Base-by-base conservation (phyloP, 495 filamentous ascomycete species). In the Hyaloscypha variabilis region DNA sequence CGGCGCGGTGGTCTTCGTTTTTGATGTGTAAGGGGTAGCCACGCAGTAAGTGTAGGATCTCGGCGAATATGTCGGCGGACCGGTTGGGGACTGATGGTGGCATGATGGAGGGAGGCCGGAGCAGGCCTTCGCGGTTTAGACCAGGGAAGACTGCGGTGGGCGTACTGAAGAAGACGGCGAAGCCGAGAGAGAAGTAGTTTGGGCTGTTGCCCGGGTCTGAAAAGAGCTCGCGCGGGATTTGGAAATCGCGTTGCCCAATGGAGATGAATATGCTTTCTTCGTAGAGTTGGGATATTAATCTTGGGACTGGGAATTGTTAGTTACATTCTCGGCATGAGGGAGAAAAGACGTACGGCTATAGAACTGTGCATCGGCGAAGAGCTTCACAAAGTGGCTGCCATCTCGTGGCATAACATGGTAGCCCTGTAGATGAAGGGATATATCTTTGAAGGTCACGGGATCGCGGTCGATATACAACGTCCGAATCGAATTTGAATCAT, bases 381-480 rank as follows among this genome's bases (percentile, higher is more conserved):
- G 82, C 55, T 89, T 91, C 69, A 97, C 95, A 72, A 91, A 97
- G 75, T 97, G 89, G 26, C 86, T 81, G 50, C 90, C 89, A 78
- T 97, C 90, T 61, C 84, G 82, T n/a, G 94, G 95, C 34, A 82
- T 79, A 65, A 97, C 83, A 76, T 96, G 88, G 77, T 99, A 99
- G 14, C 94, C 94, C 79, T 99, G 94, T 13, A 99, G 80, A 81
- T 99, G 94, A 58, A 92, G 81, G 29, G 90, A 89, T 61, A 99
- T 97, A 69, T 97, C 93, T 64, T 80, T 83, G 72, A 99, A 99
- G 0, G 92, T 97, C 19, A 82, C 81, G 0, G 94, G 95, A 79
- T 99, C 95, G 46, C 94, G 88, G 78, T 99, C 94, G 74, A 99
- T 97, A 76, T 96, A 97, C 24, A 97, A 84, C 6, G 94, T 97